Base-by-base conservation (phyloP, 495 filamentous ascomycete species). In the Pyrenula aspistea region DNA sequence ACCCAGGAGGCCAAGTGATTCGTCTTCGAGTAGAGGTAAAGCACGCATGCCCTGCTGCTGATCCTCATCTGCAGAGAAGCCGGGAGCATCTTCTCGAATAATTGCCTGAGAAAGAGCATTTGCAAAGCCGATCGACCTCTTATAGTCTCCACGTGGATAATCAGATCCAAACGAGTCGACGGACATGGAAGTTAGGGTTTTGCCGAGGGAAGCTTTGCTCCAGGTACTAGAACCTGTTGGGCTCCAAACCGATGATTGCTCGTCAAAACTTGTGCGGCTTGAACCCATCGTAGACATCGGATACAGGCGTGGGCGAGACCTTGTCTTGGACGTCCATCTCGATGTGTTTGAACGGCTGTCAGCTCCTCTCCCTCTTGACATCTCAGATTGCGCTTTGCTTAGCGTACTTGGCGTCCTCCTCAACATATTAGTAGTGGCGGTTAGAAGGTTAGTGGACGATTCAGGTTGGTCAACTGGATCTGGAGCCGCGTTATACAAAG, bases 101-200 rank as follows among this genome's bases (percentile, higher is more conserved):
- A 97, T 98, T 19, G 93, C 93, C 65, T 95, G 94, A 60, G 88
- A 95, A 1, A 99, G 79, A 15, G 93, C 93, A 70, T 95, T 97
- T 47, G 94, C 93, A 65, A 99, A 99, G 0, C 93, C 93, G 63
- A 99, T 95, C 0, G 91, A 94, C 64, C 95, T 91, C 63, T 95
- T 89, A 63, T 91, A 96, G 62, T 94, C 93, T 22, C 83, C 84
- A 24, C 83, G 83, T 1, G 83, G 84, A 68, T 83, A 88, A n/a
- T 81, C 77, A 1, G 87, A 91, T 19, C 83, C 82, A 60, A 95
- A 80, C 0, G 89, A 94, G 68, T 93, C 89, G 60, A 94, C 86
- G 12, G 92, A 96, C 72, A 91, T 87, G 1, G 90, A 88, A 3
- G 91, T 91, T 55, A 91, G 84, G 2, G 88, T 91, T 63, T 91